These are phyloP conservation scores for Auricularia sp. DNA, from an alignment of 768 basidiomycete species.

Conservation along the genomic window DNA sequence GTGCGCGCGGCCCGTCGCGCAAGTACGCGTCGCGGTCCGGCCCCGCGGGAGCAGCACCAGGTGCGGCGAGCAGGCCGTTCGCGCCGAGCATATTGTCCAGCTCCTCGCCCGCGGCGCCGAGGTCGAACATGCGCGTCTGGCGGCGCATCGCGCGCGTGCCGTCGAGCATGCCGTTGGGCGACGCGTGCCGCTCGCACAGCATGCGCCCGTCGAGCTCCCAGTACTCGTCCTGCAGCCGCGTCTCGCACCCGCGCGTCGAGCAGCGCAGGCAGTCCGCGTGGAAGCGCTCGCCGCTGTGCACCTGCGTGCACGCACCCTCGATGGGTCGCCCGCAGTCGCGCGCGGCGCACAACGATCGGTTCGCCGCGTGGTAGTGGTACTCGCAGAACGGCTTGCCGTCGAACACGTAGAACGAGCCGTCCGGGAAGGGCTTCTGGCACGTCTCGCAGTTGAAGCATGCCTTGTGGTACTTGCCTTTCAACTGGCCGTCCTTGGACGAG, in stretches of 20 bases:
- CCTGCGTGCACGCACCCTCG: constrained; percentile 87
- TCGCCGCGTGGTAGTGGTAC: constrained; percentile 88
- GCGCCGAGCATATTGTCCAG: background rate
- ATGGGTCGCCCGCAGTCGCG: constrained; percentile 75
- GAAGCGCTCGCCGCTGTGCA: constrained; percentile 68
- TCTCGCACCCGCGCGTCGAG: constrained; percentile 35
- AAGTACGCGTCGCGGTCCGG: background rate
- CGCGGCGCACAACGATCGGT: constrained; percentile 78
- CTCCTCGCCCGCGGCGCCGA: background rate
- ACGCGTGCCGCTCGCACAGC: constrained; percentile 77
- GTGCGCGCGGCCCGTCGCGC: background rate
- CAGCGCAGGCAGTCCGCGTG: constrained; percentile 86
- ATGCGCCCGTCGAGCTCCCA: constrained; percentile 82
- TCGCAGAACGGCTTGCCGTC: constrained; percentile 86
- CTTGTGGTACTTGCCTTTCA: constrained; percentile 91
- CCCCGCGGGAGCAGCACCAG: background rate
- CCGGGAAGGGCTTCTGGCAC: constrained; percentile 86
- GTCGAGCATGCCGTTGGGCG: background rate
- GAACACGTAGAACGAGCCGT: constrained; percentile 84
- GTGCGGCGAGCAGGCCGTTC: background rate
- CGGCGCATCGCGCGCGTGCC: background rate
- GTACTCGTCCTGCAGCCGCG: constrained; percentile 60
- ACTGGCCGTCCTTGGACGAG: constrained; percentile 82
- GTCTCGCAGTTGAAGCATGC: constrained; percentile 78
- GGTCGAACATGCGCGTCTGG: background rate